Evolutionary conservation across 495 filamentous ascomycete species (phyloP).

Genomic region (Penicillium atrosanguineum): DNA sequence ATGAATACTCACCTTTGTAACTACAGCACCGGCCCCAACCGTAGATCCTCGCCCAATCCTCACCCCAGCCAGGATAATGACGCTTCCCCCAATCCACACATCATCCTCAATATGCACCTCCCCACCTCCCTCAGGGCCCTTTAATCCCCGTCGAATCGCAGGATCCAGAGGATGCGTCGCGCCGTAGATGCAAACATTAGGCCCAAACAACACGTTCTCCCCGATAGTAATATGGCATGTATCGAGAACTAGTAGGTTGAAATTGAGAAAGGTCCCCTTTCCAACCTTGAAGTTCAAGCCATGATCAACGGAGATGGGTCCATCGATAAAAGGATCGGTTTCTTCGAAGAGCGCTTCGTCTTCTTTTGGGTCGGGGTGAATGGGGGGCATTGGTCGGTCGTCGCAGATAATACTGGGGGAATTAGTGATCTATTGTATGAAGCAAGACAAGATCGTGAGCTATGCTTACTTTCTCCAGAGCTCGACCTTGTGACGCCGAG

Average conservation of each 20-base stretch:
- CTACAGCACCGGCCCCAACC: constrained; percentile 77
- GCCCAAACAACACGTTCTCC: constrained; percentile 71
- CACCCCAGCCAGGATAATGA: constrained; percentile 17
- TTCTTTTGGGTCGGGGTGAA: constrained; percentile 46
- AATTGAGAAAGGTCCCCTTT: constrained; percentile 68
- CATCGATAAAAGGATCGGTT: constrained; percentile 62
- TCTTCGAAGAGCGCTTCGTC: constrained; percentile 56
- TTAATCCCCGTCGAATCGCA: constrained; percentile 60
- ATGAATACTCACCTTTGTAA: constrained; percentile 64
- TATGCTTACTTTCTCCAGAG: constrained; percentile 67
- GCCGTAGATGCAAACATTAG: constrained; percentile 65
- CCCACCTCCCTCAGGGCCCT: constrained; percentile 70
- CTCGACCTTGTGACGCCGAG: constrained; percentile 55
- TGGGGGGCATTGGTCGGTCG: constrained; percentile 58
- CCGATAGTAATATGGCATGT: constrained; percentile 74
- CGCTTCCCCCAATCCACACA: constrained; percentile 74
- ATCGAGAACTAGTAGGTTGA: constrained; percentile 70
- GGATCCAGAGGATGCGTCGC: constrained; percentile 75
- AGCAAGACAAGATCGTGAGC: no score
- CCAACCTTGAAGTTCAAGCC: constrained; percentile 68
- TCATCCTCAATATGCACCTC: constrained; percentile 78
- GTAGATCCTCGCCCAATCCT: constrained; percentile 50
- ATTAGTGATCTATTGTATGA: background rate
- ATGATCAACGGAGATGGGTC: constrained; percentile 71
- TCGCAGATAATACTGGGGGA: constrained; percentile 53